Evolutionary conservation across 2,329 filamentous ascomycete genomes (phyloP).

Genomic region (Macrophomina tecta): DNA sequence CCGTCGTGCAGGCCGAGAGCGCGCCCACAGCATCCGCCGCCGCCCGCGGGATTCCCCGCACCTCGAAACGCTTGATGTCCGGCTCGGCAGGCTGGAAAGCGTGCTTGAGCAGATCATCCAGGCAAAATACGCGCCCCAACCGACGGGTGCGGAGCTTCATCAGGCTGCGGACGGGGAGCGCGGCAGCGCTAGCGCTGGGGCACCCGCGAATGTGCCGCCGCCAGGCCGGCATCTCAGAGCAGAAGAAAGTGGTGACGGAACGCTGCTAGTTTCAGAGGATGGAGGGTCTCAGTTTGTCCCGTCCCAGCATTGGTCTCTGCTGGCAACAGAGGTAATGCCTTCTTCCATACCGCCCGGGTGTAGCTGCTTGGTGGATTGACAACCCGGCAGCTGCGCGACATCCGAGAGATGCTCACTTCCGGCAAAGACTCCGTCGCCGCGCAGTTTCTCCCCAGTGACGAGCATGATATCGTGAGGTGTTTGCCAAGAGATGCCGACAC

Average conservation of each 20-base stretch:
- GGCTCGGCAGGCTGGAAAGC: slow-evolving; percentile 44
- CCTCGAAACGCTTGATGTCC: slow-evolving; percentile 31
- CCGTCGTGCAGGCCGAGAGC: background rate
- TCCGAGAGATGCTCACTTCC: background rate
- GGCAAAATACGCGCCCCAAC: slow-evolving; percentile 4
- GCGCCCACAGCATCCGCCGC: background rate
- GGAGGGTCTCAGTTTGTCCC: slow-evolving; percentile 43
- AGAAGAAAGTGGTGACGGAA: slow-evolving; percentile 43
- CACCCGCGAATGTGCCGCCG: slow-evolving; percentile 1
- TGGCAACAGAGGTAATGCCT: slow-evolving; percentile 38
- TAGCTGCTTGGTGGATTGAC: background rate
- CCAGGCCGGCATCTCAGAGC: slow-evolving; percentile 36
- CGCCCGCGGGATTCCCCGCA: slow-evolving; percentile 33
- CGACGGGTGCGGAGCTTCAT: slow-evolving; percentile 10
- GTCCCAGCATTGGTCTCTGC: slow-evolving; percentile 45
- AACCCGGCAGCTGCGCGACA: slow-evolving; percentile 26
- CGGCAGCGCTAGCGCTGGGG: background rate
- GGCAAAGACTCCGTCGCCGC: background rate
- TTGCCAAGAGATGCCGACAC: background rate
- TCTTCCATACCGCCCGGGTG: no score
- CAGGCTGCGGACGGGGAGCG: background rate
- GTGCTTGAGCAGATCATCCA: slow-evolving; percentile 36
- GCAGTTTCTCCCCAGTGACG: background rate
- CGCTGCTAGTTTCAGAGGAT: slow-evolving; percentile 42
- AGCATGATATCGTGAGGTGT: background rate